phyloP scores from a whole-genome alignment of 2,329 filamentous ascomycete species.

The Clonostachys byssicola region DNA sequence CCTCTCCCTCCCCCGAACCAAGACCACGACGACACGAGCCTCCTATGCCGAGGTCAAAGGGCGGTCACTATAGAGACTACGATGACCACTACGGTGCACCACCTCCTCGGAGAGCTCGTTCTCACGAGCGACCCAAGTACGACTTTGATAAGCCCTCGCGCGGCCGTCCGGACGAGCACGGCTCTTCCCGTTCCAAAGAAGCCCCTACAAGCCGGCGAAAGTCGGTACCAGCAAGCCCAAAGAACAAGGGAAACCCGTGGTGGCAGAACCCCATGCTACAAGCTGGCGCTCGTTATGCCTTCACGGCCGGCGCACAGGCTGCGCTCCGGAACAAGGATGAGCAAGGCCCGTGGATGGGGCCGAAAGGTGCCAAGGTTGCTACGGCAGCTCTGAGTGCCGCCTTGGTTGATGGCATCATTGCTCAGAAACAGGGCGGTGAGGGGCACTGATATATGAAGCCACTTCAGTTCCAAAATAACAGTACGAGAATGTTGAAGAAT shows the following conservation, averaged over 20 bases:
- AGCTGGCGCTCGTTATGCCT: conserved; percentile 38
- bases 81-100: conserved; percentile 1
- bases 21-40: neutral
- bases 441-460: too few relatives aligned
- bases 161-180: neutral
- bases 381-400: conserved; percentile 44
- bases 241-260: conserved; percentile 15
- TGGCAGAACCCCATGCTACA: conserved; percentile 30
- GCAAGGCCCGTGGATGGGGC: conserved; percentile 38
- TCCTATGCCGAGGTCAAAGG: neutral
- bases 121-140: too few relatives aligned
- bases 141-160: too few relatives aligned
- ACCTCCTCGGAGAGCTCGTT: conserved; percentile 4
- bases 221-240: conserved; percentile 23
- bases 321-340: conserved; percentile 40
- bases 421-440: conserved; percentile 16
- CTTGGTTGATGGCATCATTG: conserved; percentile 39
- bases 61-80: neutral
- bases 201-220: conserved; percentile 8
- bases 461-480: neutral
- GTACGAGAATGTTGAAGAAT: neutral
- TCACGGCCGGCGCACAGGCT: conserved; percentile 42
- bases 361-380: conserved; percentile 43
- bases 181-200: neutral
- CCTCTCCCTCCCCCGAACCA: neutral